Percentiles rank a stretch among this genome's conserved stretches.
These are phyloP conservation scores for Starmerella powellii DNA, from an alignment of 805 yeast species.

Conservation along the genomic window DNA sequence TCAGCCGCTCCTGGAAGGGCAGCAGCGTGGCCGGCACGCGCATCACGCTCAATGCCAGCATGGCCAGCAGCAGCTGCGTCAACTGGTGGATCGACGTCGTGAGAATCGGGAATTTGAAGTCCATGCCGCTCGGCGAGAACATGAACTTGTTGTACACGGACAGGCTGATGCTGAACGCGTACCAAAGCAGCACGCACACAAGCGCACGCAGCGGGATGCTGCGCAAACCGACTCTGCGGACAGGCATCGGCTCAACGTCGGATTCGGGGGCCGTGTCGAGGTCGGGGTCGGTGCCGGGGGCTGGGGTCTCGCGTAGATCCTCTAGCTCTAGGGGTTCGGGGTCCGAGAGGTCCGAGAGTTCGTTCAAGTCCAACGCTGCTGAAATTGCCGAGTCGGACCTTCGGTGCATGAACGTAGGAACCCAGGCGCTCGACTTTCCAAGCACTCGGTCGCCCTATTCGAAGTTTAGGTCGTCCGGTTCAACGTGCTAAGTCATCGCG, in stretches of 20 bases:
- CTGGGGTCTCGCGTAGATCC: background rate
- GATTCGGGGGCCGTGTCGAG: too few relatives aligned
- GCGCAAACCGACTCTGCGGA: background rate
- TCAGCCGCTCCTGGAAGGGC: constrained; percentile 4
- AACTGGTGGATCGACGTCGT: constrained; percentile 80
- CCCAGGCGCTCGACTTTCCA: too few relatives aligned
- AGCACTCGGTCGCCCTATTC: too few relatives aligned
- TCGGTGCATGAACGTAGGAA: constrained; percentile 2
- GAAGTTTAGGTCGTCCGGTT: too few relatives aligned
- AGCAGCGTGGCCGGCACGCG: constrained; percentile 3
- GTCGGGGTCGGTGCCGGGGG: too few relatives aligned
- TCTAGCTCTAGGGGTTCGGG: constrained; percentile 10
- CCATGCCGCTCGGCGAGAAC: constrained; percentile 66
- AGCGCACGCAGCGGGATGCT: constrained; percentile 11
- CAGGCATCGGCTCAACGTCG: too few relatives aligned
- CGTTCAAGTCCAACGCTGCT: constrained; percentile 1
- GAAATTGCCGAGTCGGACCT: constrained; percentile 3
- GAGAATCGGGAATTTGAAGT: constrained; percentile 71
- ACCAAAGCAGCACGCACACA: constrained; percentile 26
- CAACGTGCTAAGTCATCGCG: too few relatives aligned
- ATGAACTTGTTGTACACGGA: constrained; percentile 84
- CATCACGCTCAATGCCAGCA: constrained; percentile 17
- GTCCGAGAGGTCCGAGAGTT: constrained; percentile 9
- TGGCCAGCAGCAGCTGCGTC: constrained; percentile 46
- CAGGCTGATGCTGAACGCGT: constrained; percentile 30